Conservation (phyloP, 75 land plant genomes). For the Adiantum capillusveneris region DNA sequence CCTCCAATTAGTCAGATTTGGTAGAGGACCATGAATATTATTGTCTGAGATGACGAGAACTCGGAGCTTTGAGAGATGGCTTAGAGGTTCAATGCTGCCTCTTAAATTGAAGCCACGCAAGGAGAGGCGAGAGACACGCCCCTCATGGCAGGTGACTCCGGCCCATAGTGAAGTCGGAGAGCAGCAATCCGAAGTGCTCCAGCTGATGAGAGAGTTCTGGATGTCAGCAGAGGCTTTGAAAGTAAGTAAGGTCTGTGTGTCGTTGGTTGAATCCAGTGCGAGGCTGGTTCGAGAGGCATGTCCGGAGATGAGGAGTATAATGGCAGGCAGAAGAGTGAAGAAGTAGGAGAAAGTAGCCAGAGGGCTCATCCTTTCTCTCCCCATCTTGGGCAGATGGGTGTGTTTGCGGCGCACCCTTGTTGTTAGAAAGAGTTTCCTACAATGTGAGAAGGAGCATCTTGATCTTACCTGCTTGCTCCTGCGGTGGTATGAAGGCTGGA, state of each 20-base stretch:
- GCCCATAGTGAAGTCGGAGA: slow-evolving; percentile 18
- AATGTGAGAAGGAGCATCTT: no score
- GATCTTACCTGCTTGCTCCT: no score
- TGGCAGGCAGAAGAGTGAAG: no score
- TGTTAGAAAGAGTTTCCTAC: no score
- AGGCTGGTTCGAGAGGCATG: no score
- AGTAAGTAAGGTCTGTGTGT: background rate
- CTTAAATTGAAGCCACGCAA: slow-evolving; percentile 34
- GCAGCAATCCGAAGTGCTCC: slow-evolving; percentile 2
- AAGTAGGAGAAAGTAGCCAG: no score
- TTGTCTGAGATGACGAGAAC: slow-evolving; percentile 39
- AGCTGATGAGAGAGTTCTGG: background rate
- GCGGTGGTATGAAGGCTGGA: no score
- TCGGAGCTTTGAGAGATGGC: slow-evolving; percentile 13
- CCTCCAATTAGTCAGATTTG: slow-evolving; percentile 16
- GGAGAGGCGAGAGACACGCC: slow-evolving; percentile 19
- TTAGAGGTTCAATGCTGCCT: slow-evolving; percentile 33
- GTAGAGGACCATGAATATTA: slow-evolving; percentile 33
- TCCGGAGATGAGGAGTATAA: no score
- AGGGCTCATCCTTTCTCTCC: no score
- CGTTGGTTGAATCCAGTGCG: no score
- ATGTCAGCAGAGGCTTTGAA: slow-evolving; percentile 1
- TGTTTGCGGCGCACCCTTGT: no score
- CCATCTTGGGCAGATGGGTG: no score
- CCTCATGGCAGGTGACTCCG: slow-evolving; percentile 30